Evolutionary conservation across 2,329 filamentous ascomycete genomes (phyloP).

Genomic region (Metarhizium sp.): DNA sequence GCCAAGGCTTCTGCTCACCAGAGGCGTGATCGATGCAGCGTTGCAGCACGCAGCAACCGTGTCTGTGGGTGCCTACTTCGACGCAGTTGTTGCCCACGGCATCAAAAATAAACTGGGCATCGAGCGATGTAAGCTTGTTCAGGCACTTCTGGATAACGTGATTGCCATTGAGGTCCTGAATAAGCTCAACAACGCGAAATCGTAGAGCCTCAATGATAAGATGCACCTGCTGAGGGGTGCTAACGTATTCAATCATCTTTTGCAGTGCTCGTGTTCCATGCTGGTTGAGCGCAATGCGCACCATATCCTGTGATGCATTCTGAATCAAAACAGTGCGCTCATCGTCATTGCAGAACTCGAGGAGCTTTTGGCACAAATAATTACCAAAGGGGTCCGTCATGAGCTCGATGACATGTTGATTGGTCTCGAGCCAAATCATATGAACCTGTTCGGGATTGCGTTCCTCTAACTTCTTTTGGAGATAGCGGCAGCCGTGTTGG

Average conservation of each 20-base stretch:
- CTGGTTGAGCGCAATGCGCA: constrained; percentile 90
- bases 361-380: constrained; percentile 96
- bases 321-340: constrained; percentile 89
- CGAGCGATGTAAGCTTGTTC: constrained; percentile 76
- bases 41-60: constrained; percentile 96
- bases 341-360: constrained; percentile 91
- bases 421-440: constrained; percentile 90
- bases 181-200: constrained; percentile 81
- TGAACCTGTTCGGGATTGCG: constrained; percentile 74
- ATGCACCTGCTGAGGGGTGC: constrained; percentile 72
- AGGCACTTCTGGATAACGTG: constrained; percentile 99
- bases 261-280: constrained; percentile 93
- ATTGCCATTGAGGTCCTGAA: constrained; percentile 96
- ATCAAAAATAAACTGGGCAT: constrained; percentile 95
- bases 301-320: constrained; percentile 80
- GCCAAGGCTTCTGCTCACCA: constrained; percentile 75
- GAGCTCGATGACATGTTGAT: constrained; percentile 86
- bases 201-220: constrained; percentile 81
- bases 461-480: constrained; percentile 96
- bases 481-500: constrained; percentile 91
- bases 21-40: constrained; percentile 97
- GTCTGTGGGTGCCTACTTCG: constrained; percentile 89
- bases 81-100: constrained; percentile 83
- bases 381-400: constrained; percentile 99
- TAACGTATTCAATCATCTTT: constrained; percentile 99